Percentiles rank a stretch among this genome's conserved stretches.
These are phyloP conservation scores for Chaetomidium leptoderma DNA, from an alignment of 495 filamentous ascomycete species.

Conservation along the genomic window DNA sequence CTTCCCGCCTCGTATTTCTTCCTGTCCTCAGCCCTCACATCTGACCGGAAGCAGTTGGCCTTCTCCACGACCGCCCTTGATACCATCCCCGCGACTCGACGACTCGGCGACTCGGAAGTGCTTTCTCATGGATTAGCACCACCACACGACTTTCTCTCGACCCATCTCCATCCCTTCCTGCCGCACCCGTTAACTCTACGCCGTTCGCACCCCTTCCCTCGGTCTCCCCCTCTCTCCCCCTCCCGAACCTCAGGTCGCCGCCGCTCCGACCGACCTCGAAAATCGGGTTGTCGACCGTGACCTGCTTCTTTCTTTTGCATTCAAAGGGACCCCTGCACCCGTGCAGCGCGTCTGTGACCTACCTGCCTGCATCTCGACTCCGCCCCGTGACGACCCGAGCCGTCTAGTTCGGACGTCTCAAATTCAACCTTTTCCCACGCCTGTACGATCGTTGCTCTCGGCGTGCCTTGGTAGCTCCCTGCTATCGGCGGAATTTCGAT, in stretches of 20 bases:
- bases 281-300: not conserved
- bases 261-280: not conserved
- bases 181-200: not conserved
- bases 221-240: too few relatives aligned
- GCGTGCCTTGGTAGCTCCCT: not conserved
- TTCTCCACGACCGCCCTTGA: slow-evolving; percentile 1
- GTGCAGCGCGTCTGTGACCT: slow-evolving; percentile 1
- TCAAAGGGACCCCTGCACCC: not conserved
- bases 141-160: not conserved
- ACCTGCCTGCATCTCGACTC: not conserved
- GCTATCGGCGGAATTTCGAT: not conserved
- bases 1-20: slow-evolving; percentile 29
- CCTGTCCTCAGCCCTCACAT: slow-evolving; percentile 13
- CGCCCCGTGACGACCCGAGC: not conserved
- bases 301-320: not conserved
- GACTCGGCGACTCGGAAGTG: not conserved
- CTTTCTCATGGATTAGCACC: slow-evolving; percentile 4
- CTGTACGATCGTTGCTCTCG: not conserved
- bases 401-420: slow-evolving; percentile 3
- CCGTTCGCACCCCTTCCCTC: not conserved
- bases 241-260: not conserved
- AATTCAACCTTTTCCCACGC: not conserved
- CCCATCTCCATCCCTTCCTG: slow-evolving; percentile 15
- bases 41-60: slow-evolving; percentile 2
- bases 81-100: not conserved